A percentile compares a stretch with the other conserved stretches of the same genome.
These are phyloP conservation scores for Citrus australasica DNA, from an alignment of 345 rosid genomes.

Conservation along the genomic window DNA sequence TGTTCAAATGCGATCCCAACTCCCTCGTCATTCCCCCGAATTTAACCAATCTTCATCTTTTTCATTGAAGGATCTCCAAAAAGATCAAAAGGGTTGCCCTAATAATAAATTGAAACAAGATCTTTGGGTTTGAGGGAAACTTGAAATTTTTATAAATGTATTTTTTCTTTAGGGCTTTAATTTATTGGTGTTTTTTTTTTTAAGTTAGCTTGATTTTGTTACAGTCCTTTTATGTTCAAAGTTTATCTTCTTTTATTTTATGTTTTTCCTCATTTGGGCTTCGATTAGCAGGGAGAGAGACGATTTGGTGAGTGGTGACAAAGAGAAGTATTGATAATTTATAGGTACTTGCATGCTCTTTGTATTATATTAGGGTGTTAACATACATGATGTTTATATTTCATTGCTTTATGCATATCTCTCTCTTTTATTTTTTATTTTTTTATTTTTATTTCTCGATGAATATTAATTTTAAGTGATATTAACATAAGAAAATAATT, in stretches of 20 bases:
- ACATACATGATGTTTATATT: constrained; percentile 6
- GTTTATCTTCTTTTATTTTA: background rate
- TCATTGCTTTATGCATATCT: background rate
- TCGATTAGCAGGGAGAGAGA: background rate
- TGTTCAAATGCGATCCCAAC: constrained; percentile 58
- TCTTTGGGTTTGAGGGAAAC: constrained; percentile 1
- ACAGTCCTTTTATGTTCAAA: constrained; percentile 22
- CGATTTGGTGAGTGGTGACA: constrained; percentile 15
- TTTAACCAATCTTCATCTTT: constrained; percentile 25
- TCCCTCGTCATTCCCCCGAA: constrained; percentile 21
- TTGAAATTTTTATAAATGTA: background rate
- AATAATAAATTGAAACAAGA: constrained; percentile 20
- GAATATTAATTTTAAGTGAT: too few species aligned
- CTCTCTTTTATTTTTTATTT: background rate
- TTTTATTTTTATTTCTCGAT: background rate
- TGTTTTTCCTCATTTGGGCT: background rate
- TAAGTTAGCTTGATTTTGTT: constrained; percentile 19
- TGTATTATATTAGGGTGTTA: constrained; percentile 7
- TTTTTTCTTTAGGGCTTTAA: background rate
- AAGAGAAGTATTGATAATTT: constrained; percentile 22
- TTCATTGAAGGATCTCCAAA: constrained; percentile 19
- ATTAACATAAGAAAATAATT: too few species aligned
- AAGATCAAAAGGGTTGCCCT: constrained; percentile 10
- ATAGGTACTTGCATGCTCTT: constrained; percentile 11
- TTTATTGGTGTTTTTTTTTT: background rate